These are phyloP conservation scores for Kwoniella shivajii DNA, from an alignment of 1,284 basidiomycete species.

Conservation along the genomic window DNA sequence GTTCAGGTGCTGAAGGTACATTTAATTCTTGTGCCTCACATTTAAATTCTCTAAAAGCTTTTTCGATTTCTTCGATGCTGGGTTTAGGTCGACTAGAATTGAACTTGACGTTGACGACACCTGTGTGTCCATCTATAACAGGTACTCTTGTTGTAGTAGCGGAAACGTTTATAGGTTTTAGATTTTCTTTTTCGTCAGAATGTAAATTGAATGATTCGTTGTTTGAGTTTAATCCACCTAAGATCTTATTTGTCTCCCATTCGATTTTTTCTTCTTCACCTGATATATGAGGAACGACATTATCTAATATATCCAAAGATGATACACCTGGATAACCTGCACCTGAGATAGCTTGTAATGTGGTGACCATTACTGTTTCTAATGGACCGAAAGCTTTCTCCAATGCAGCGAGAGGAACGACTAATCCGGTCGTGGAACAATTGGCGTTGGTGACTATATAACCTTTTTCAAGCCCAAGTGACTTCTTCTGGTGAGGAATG, in stretches of 20 bases:
- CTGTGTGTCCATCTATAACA: conserved; percentile 89
- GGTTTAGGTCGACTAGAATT: conserved; percentile 76
- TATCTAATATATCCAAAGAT: conserved; percentile 91
- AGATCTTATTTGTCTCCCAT: conserved; percentile 96
- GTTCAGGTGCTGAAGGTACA: conserved; percentile 82
- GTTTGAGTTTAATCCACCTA: conserved; percentile 71
- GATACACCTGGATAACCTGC: conserved; percentile 95
- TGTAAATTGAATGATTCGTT: conserved; percentile 81
- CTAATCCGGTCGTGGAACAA: conserved; percentile 93
- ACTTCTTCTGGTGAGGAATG: conserved; percentile 75
- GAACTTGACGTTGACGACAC: conserved; percentile 86
- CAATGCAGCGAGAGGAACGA: conserved; percentile 89
- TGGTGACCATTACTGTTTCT: conserved; percentile 86
- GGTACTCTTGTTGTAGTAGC: conserved; percentile 92
- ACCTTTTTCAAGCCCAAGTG: conserved; percentile 73
- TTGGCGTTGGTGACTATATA: conserved; percentile 99
- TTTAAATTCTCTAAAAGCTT: conserved; percentile 74
- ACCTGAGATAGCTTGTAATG: conserved; percentile 97
- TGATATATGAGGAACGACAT: conserved; percentile 91
- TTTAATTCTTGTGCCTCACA: conserved; percentile 77
- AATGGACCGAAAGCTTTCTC: conserved; percentile 92
- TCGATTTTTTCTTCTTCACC: conserved; percentile 95
- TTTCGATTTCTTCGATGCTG: conserved; percentile 80
- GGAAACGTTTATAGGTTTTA: conserved; percentile 79
- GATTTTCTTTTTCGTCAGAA: conserved; percentile 58